Conservation (phyloP, 306 rosid genomes). For the Trichosanthes truncata region DNA sequence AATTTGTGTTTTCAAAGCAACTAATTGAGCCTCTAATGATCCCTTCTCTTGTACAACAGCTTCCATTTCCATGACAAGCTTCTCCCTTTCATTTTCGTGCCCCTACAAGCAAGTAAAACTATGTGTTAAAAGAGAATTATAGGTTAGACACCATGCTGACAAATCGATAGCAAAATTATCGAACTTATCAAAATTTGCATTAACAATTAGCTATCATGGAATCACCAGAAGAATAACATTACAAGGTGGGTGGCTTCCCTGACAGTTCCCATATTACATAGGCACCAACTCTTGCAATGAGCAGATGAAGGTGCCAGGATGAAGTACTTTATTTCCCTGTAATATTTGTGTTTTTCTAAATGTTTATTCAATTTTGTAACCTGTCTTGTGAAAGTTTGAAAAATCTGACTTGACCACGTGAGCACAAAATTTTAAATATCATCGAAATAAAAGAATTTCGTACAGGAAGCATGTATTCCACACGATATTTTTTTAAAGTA, state of each 20-base stretch:
- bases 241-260: background rate
- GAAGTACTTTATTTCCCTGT: background rate
- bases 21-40: constrained; percentile 60
- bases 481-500: background rate
- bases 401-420: background rate
- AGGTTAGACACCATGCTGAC: constrained; percentile 3
- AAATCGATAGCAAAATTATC: background rate
- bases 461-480: background rate
- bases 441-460: background rate
- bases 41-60: constrained; percentile 66
- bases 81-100: constrained; percentile 92
- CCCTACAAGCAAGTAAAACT: constrained; percentile 40
- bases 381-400: background rate
- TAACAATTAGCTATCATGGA: background rate
- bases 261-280: background rate
- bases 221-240: background rate
- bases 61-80: constrained; percentile 89
- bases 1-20: constrained; percentile 40
- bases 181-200: background rate
- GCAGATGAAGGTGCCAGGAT: background rate
- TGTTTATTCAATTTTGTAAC: background rate
- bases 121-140: background rate
- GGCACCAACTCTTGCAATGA: background rate
- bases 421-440: background rate
- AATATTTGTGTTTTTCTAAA: background rate